phyloP scores from a whole-genome alignment of 148 eudicot species.

The Rhododendron kiyosumense region DNA sequence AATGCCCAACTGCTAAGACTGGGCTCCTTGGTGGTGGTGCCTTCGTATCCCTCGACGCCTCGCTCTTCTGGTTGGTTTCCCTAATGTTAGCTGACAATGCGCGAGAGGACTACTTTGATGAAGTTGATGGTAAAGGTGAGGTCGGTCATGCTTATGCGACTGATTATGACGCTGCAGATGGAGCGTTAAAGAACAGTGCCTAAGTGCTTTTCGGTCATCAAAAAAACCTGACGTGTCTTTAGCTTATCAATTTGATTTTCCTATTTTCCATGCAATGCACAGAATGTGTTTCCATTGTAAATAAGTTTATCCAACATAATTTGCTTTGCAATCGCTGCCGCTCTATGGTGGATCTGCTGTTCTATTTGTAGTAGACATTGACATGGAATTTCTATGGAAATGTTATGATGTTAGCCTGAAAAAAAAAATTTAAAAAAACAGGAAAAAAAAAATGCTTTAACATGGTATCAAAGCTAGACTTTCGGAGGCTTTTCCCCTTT shows the following conservation, averaged over 20 bases:
- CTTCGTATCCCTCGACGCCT: constrained; percentile 70
- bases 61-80: constrained; percentile 89
- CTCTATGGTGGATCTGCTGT: neutral
- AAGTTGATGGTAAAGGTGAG: constrained; percentile 31
- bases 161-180: constrained; percentile 19
- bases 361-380: neutral
- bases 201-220: neutral
- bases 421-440: no score
- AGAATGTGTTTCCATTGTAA: neutral
- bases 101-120: constrained; percentile 79
- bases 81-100: constrained; percentile 78
- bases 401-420: neutral
- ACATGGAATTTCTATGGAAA: neutral
- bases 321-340: neutral
- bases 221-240: neutral
- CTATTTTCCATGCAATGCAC: neutral
- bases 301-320: neutral
- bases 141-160: constrained; percentile 15
- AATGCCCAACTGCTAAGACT: constrained; percentile 97
- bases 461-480: no score
- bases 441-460: no score
- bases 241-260: neutral
- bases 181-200: constrained; percentile 13
- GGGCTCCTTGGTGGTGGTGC: constrained; percentile 97
- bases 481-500: no score